These are phyloP conservation scores for Amphichorda felina DNA, from an alignment of 2,329 filamentous ascomycete species.

Conservation along the genomic window DNA sequence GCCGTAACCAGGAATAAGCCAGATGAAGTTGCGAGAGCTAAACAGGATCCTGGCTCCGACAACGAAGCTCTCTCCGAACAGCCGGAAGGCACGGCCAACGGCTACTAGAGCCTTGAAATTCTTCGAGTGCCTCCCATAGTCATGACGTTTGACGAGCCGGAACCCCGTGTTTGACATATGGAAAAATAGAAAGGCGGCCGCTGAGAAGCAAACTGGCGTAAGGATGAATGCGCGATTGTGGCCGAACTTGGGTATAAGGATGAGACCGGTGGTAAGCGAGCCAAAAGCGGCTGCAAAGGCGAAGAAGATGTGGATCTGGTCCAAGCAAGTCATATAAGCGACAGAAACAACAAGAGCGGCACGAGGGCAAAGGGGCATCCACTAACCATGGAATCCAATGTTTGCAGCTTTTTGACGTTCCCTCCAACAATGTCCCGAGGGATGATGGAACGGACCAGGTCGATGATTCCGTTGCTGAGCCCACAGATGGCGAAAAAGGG, in stretches of 20 bases:
- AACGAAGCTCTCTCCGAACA: conserved; percentile 2
- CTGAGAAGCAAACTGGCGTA: conserved; percentile 32
- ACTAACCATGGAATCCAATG: conserved; percentile 27
- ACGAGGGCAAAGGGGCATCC: background rate
- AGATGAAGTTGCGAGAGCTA: conserved; percentile 32
- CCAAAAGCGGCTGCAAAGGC: conserved; percentile 34
- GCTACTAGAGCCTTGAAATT: too few relatives aligned
- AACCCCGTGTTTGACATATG: conserved; percentile 29
- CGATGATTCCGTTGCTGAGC: conserved; percentile 34
- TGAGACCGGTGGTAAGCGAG: conserved; percentile 34
- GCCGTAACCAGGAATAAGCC: conserved; percentile 35
- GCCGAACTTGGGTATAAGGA: conserved; percentile 33
- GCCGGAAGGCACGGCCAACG: too few relatives aligned
- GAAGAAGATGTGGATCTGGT: conserved; percentile 30
- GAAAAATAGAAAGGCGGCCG: conserved; percentile 28
- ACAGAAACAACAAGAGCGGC: background rate
- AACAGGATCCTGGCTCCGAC: conserved; percentile 33
- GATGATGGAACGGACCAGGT: conserved; percentile 36
- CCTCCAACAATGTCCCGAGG: conserved; percentile 38
- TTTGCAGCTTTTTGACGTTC: conserved; percentile 33
- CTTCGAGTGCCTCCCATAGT: too few relatives aligned
- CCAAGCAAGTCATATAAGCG: background rate
- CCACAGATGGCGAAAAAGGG: conserved; percentile 31
- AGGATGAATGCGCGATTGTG: conserved; percentile 40
- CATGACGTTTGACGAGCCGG: too few relatives aligned